phyloP scores from a whole-genome alignment of 768 basidiomycete genomes.

The Pulveroboletus sp. region DNA sequence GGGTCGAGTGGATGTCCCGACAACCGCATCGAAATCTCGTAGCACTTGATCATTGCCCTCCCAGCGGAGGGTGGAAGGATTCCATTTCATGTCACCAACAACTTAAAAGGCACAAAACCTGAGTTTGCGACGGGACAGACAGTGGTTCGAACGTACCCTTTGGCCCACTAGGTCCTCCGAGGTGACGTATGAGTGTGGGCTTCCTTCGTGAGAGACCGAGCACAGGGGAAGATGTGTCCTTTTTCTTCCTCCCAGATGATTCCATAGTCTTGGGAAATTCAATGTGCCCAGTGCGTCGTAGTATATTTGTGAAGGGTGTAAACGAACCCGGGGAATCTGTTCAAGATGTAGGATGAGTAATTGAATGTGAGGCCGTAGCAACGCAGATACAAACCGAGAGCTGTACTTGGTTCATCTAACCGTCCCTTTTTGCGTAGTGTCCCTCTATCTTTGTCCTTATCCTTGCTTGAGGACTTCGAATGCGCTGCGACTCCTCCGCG shows the following conservation, averaged over 20 bases:
- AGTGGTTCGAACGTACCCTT: conserved; percentile 54
- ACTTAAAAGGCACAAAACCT: conserved; percentile 43
- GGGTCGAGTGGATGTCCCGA: conserved; percentile 81
- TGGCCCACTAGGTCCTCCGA: conserved; percentile 59
- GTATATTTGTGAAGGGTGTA: conserved; percentile 44
- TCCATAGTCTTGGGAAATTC: conserved; percentile 45
- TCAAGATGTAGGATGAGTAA: not conserved
- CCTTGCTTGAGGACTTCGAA: conserved; percentile 36
- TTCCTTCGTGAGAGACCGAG: conserved; percentile 54
- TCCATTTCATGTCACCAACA: conserved; percentile 97
- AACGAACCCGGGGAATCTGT: conserved; percentile 28
- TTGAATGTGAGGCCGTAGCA: not conserved
- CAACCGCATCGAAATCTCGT: conserved; percentile 80
- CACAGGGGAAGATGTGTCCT: conserved; percentile 41
- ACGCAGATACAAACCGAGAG: conserved; percentile 36
- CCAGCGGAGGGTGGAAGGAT: conserved; percentile 85
- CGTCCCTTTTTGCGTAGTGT: conserved; percentile 55
- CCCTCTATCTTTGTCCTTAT: conserved; percentile 46
- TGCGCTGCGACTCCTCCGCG: conserved; percentile 51
- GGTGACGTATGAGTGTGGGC: conserved; percentile 83
- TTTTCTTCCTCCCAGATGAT: conserved; percentile 51
- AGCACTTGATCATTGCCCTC: conserved; percentile 94
- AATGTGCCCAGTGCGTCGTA: conserved; percentile 55
- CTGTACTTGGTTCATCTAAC: conserved; percentile 37
- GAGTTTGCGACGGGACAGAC: conserved; percentile 10